Conservation (phyloP, 2,329 filamentous ascomycete species). For the Calonectria crousiana region DNA sequence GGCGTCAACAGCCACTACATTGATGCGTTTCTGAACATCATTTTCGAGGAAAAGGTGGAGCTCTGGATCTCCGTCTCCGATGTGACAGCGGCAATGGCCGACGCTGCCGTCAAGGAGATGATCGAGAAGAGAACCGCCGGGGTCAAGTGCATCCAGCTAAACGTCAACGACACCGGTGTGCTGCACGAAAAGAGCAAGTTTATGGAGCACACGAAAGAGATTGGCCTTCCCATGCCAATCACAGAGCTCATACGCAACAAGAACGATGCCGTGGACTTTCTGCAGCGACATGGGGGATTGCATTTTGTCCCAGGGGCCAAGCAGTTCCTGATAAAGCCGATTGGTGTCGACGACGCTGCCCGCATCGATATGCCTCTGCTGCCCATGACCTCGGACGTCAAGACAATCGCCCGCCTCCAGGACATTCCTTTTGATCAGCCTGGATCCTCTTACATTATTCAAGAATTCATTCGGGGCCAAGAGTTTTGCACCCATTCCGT, state of each 20-base stretch:
- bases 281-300: conserved; percentile 52
- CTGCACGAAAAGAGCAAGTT: conserved; percentile 77
- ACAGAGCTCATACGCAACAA: conserved; percentile 65
- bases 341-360: conserved; percentile 70
- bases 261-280: conserved; percentile 64
- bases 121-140: conserved; percentile 67
- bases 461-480: conserved; percentile 72
- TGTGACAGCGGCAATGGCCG: conserved; percentile 74
- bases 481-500: conserved; percentile 81
- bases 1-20: conserved; percentile 63
- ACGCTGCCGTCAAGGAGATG: conserved; percentile 73
- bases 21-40: conserved; percentile 67
- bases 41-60: conserved; percentile 71
- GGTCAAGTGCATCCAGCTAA: conserved; percentile 75
- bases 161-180: conserved; percentile 64
- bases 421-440: conserved; percentile 57
- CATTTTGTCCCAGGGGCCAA: conserved; percentile 43
- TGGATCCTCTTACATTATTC: conserved; percentile 59
- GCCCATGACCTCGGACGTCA: conserved; percentile 63
- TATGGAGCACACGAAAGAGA: conserved; percentile 65
- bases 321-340: conserved; percentile 75
- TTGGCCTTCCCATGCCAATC: conserved; percentile 67
- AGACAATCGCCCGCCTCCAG: conserved; percentile 68
- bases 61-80: conserved; percentile 82
- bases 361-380: conserved; percentile 74